phyloP scores from a whole-genome alignment of 208 protist genomes.

The Crithidia acanthocephali region DNA sequence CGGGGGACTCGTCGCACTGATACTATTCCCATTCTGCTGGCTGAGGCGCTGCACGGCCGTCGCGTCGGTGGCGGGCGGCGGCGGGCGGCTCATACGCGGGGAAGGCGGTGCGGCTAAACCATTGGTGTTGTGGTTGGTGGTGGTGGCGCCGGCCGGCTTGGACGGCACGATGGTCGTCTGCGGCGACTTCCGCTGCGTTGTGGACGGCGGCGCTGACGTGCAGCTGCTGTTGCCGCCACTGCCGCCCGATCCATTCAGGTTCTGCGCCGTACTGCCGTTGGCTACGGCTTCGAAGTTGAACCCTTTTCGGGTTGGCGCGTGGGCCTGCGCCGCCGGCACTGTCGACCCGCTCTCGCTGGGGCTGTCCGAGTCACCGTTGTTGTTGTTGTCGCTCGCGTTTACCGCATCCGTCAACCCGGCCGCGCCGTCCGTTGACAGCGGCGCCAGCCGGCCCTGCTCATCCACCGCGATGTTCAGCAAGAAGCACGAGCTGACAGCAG shows the following conservation, averaged over 20 bases:
- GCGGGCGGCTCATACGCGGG: neutral
- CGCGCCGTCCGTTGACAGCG: conserved; percentile 12
- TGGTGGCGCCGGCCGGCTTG: neutral
- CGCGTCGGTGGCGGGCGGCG: neutral
- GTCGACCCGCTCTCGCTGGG: conserved; percentile 6
- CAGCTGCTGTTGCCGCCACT: neutral
- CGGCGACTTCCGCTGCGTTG: neutral
- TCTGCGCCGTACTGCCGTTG: neutral
- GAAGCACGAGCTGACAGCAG: conserved; percentile 34
- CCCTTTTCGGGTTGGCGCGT: neutral
- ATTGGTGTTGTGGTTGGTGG: neutral
- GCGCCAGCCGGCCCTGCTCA: conserved; percentile 27
- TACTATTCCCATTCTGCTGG: neutral
- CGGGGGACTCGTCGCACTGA: neutral
- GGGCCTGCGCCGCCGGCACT: neutral
- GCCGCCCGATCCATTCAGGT: neutral
- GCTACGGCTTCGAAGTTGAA: conserved; percentile 17
- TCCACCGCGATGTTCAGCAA: conserved; percentile 32
- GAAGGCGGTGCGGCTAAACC: neutral
- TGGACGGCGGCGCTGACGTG: neutral
- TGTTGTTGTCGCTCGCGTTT: neutral
- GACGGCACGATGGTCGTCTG: neutral
- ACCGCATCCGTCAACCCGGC: conserved; percentile 2
- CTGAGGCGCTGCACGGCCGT: conserved; percentile 4
- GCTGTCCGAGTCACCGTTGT: neutral